phyloP scores from a whole-genome alignment of 2,329 filamentous ascomycete species.

The Aspergillus pseudonomiae region DNA sequence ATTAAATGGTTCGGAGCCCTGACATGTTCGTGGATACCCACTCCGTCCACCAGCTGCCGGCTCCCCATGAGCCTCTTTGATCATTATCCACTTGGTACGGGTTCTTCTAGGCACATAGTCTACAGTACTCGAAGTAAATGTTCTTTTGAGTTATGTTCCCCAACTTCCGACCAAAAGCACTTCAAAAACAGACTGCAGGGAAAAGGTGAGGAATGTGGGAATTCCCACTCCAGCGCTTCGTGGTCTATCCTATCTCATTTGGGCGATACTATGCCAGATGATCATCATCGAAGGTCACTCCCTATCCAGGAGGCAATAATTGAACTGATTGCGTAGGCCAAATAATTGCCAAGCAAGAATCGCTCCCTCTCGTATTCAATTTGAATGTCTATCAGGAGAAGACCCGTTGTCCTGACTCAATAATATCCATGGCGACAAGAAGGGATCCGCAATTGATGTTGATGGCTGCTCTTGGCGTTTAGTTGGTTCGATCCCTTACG shows the following conservation, averaged over 20 bases:
- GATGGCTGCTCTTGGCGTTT: not conserved
- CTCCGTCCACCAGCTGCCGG: not conserved
- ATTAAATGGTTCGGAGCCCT: not conserved
- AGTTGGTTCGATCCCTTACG: not conserved
- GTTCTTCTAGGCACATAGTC: not conserved
- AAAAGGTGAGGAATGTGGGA: conserved; percentile 5
- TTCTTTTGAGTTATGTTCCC: not conserved
- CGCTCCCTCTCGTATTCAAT: not conserved
- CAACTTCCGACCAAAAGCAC: not conserved
- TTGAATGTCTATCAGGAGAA: not conserved
- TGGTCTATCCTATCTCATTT: not conserved
- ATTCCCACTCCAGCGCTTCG: not conserved
- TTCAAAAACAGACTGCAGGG: not conserved
- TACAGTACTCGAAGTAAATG: not conserved
- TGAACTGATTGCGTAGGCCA: conserved; percentile 11
- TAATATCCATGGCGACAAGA: not conserved
- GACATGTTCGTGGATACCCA: not conserved
- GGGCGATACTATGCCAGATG: not conserved
- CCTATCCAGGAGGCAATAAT: conserved; percentile 18
- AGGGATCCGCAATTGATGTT: not conserved
- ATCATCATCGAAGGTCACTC: not conserved
- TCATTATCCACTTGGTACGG: not conserved
- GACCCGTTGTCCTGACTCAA: not conserved
- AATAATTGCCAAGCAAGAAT: conserved; percentile 21
- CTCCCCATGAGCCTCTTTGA: not conserved